phyloP scores from a whole-genome alignment of 2,329 filamentous ascomycete genomes.

The Hypoxylon sp. region DNA sequence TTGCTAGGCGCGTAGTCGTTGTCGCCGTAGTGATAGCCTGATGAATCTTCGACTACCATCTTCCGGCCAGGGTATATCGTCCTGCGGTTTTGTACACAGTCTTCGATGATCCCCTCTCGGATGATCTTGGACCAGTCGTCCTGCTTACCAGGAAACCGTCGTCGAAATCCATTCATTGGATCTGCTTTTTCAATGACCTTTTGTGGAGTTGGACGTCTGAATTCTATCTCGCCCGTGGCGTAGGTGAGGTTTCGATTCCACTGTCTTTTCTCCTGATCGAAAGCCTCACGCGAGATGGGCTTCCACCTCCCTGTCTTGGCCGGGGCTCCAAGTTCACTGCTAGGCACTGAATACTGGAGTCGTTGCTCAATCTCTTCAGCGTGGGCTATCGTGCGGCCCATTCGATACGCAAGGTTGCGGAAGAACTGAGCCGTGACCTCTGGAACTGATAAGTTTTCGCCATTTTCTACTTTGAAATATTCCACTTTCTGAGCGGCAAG shows the following conservation, averaged over 20 bases:
- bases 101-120: conserved; percentile 52
- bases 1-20: conserved; percentile 16
- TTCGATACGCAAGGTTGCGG: conserved; percentile 50
- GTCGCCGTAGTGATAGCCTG: conserved; percentile 11
- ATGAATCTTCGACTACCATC: conserved; percentile 36
- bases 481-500: background rate
- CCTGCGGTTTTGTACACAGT: conserved; percentile 54
- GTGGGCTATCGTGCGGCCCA: conserved; percentile 49
- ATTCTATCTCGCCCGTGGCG: conserved; percentile 37
- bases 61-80: conserved; percentile 53
- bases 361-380: conserved; percentile 36
- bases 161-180: conserved; percentile 35
- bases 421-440: conserved; percentile 45
- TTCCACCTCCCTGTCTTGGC: conserved; percentile 32
- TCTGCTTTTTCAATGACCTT: conserved; percentile 49
- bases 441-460: too few relatives aligned
- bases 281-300: conserved; percentile 32
- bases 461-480: background rate
- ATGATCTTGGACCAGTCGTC: conserved; percentile 47
- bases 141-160: conserved; percentile 20
- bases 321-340: background rate
- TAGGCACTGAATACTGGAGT: conserved; percentile 27
- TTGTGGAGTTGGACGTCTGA: conserved; percentile 35
- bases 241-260: conserved; percentile 36
- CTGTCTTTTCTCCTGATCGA: conserved; percentile 24